Evolutionary conservation across 257 asterid species (phyloP).

Genomic region (Salvia hispanica): DNA sequence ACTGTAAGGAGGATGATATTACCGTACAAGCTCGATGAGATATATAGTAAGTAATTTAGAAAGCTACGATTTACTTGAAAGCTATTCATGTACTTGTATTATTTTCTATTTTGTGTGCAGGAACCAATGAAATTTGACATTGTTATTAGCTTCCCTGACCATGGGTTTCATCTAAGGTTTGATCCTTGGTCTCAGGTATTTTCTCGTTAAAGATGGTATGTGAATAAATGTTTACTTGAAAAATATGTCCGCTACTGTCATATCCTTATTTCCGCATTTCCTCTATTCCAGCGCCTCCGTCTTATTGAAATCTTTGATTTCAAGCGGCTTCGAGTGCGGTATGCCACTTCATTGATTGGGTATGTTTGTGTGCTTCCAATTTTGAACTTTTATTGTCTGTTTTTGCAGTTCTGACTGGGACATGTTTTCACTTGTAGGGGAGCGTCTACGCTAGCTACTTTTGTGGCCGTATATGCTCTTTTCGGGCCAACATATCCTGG

Average conservation of each 20-base stretch:
- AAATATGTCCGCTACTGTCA: conserved; percentile 13
- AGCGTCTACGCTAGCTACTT: conserved; percentile 75
- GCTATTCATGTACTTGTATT: conserved; percentile 20
- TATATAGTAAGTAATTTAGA: background rate
- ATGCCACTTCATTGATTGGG: conserved; percentile 82
- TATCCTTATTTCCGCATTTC: conserved; percentile 22
- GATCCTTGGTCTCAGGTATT: conserved; percentile 94
- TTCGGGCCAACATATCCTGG: conserved; percentile 94
- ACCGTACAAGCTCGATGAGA: too few species aligned
- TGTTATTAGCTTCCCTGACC: conserved; percentile 89
- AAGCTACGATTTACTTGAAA: background rate
- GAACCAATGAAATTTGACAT: conserved; percentile 78
- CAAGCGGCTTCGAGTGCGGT: conserved; percentile 83
- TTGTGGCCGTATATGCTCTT: conserved; percentile 80
- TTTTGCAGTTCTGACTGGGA: conserved; percentile 21
- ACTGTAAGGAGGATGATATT: too few species aligned
- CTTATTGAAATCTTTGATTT: conserved; percentile 80
- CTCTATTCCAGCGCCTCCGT: conserved; percentile 64
- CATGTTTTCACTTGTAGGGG: conserved; percentile 54
- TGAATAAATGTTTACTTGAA: background rate
- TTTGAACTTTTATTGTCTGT: background rate
- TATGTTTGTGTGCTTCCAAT: conserved; percentile 33
- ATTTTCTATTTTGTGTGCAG: conserved; percentile 42
- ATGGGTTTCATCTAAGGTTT: conserved; percentile 87
- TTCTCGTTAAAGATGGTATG: conserved; percentile 3